These are phyloP conservation scores for Lasiosphaeria hispida DNA, from an alignment of 495 filamentous ascomycete genomes.

Conservation along the genomic window DNA sequence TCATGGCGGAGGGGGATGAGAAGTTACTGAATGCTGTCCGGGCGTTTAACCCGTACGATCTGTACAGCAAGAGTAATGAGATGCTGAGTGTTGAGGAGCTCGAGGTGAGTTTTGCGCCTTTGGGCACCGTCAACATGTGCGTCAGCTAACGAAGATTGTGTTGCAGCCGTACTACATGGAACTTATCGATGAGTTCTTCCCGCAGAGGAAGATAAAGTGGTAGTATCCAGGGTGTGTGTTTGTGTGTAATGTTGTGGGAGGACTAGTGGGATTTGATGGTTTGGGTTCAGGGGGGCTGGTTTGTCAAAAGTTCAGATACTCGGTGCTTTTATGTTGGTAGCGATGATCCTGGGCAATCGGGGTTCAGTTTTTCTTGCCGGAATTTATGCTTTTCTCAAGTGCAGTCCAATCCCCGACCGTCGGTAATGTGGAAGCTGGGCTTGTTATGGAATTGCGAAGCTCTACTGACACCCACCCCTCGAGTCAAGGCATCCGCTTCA, in stretches of 20 bases:
- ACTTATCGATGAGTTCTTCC: conserved; percentile 83
- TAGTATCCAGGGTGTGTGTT: conserved; percentile 42
- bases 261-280: too few relatives aligned
- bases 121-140: neutral
- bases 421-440: too few relatives aligned
- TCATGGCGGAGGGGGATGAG: conserved; percentile 80
- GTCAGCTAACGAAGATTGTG: conserved; percentile 3
- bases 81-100: conserved; percentile 70
- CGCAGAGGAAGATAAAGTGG: conserved; percentile 73
- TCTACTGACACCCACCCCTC: too few relatives aligned
- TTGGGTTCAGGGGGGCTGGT: too few relatives aligned
- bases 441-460: too few relatives aligned
- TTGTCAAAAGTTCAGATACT: too few relatives aligned
- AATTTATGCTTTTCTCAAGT: too few relatives aligned
- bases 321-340: too few relatives aligned
- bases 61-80: conserved; percentile 89
- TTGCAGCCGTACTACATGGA: conserved; percentile 74
- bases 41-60: conserved; percentile 87
- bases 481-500: too few relatives aligned
- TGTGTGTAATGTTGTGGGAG: neutral
- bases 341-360: too few relatives aligned
- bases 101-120: conserved; percentile 47
- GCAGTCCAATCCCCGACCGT: too few relatives aligned
- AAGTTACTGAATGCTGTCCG: conserved; percentile 74
- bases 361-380: too few relatives aligned